These are phyloP conservation scores for Colletotrichum theobromicola DNA, from an alignment of 2,329 filamentous ascomycete species.

Conservation along the genomic window DNA sequence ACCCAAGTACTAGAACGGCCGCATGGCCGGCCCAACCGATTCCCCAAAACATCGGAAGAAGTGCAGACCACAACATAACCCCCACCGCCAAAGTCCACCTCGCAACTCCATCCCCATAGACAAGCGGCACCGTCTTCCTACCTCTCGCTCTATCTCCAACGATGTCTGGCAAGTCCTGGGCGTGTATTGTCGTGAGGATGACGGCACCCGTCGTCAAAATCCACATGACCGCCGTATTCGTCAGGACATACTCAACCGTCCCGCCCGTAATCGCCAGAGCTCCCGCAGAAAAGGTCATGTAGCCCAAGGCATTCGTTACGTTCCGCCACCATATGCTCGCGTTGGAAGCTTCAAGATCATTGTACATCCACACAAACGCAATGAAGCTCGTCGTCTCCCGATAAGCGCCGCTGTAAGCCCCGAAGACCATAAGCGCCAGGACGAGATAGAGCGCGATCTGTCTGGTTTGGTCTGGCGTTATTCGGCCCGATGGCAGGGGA, in stretches of 20 bases:
- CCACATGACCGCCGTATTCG: not conserved
- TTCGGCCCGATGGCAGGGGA: constrained; percentile 29
- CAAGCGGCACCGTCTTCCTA: not conserved
- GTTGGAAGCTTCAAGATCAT: constrained; percentile 38
- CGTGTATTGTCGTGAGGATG: not conserved
- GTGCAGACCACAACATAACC: not conserved
- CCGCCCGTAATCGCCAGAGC: not conserved
- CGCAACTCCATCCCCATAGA: not conserved
- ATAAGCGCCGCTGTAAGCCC: constrained; percentile 24
- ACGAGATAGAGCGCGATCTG: constrained; percentile 28
- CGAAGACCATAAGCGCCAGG: constrained; percentile 22
- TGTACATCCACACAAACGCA: constrained; percentile 42
- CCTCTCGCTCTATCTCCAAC: not conserved
- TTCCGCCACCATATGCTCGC: constrained; percentile 27
- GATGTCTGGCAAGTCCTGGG: not conserved
- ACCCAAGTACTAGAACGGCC: not conserved
- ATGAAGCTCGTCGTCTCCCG: constrained; percentile 33
- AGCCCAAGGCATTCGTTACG: not conserved
- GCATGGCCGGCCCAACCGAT: not conserved
- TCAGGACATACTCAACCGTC: not conserved
- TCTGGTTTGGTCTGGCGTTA: constrained; percentile 29
- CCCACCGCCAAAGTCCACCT: not conserved
- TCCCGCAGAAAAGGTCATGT: not conserved
- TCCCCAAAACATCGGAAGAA: not conserved
- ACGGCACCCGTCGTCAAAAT: not conserved